Base-by-base conservation (phyloP, 768 basidiomycete species). In the Boletus sensibilis region DNA sequence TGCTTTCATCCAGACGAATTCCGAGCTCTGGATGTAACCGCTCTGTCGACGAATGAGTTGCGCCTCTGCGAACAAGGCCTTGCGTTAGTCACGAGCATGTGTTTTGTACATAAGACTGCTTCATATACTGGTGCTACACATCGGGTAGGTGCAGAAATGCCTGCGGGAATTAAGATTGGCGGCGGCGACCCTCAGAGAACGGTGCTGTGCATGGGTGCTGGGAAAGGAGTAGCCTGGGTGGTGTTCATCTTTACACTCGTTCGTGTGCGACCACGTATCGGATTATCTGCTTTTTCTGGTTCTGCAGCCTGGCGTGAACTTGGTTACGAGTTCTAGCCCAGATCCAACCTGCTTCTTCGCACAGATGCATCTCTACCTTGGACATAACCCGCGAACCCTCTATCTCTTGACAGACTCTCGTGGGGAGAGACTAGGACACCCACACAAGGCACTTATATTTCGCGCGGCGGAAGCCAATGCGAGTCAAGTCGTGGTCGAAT, bases 401-500 rank as follows among this genome's bases (percentile, higher is more conserved):
- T 88, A 87, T 66, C 82, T 94, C 20, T 80, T 87, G 52, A 89
- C 90, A 25, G 82, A 82, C 64, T 74, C 81, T 39, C 83, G 86
- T 51, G 87, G 89, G 55, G 86, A 88, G 66, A 76, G 72, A 53
- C 70, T 77, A 42, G 88, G 85, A 18, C 75, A 79, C 51, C 87
- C 90, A 20, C 72, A 72, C 34, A 77, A 81, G 60, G 88, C 80
- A 14, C 82, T 94, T 35, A 80, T 88, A 46, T 92, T 94, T 70
- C 87, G 89, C 46, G 79, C 82, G 23, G 83, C 85, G 21, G 77
- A 75, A 53, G 68, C 69, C 42, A 73, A 68, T 57, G 71, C 82
- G 10, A 71, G 69, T 25, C 89, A 92, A 67, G 89, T 90, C 43
- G 82, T 95, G 41, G 92, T 96, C 23, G 94, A 96, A 72, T 93